Percentiles rank a stretch among this genome's conserved stretches.
Conservation (phyloP, 805 yeast species). For the Kodamaea kaohsiungensis region DNA sequence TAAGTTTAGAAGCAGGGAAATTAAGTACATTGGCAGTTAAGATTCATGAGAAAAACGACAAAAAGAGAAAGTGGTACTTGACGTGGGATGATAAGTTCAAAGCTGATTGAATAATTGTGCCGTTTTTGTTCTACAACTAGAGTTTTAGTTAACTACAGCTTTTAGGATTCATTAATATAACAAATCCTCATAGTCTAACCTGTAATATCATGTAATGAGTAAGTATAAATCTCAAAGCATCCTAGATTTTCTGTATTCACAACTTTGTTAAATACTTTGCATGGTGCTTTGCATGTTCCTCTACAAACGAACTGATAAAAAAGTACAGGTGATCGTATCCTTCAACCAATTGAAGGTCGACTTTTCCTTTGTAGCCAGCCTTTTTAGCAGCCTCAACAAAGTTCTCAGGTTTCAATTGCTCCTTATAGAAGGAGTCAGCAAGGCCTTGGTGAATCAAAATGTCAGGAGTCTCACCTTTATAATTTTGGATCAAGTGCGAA, state of each 20-base stretch:
- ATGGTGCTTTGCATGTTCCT: slow-evolving; percentile 83
- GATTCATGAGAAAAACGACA: slow-evolving; percentile 50
- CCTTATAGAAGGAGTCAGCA: slow-evolving; percentile 67
- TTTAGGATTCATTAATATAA: not conserved
- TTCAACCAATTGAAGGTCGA: slow-evolving; percentile 63
- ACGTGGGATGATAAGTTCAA: slow-evolving; percentile 53
- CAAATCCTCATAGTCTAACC: not conserved
- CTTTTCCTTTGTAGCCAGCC: slow-evolving; percentile 57
- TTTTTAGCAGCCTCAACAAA: slow-evolving; percentile 61
- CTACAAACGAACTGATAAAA: slow-evolving; percentile 77
- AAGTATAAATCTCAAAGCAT: not conserved
- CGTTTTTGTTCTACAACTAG: no score
- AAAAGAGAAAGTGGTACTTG: slow-evolving; percentile 58
- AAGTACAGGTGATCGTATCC: slow-evolving; percentile 93
- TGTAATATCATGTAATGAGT: not conserved
- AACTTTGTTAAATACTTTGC: slow-evolving; percentile 54
- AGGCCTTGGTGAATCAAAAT: slow-evolving; percentile 85
- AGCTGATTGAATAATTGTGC: no score
- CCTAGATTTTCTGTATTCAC: no score
- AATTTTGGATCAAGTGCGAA: slow-evolving; percentile 63
- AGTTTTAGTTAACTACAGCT: not conserved
- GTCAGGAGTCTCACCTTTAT: slow-evolving; percentile 50
- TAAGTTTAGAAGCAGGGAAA: slow-evolving; percentile 27
- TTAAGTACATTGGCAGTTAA: slow-evolving; percentile 42
- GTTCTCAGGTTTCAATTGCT: slow-evolving; percentile 75